phyloP scores from a whole-genome alignment of 495 filamentous ascomycete species.

The Niebla homalea region DNA sequence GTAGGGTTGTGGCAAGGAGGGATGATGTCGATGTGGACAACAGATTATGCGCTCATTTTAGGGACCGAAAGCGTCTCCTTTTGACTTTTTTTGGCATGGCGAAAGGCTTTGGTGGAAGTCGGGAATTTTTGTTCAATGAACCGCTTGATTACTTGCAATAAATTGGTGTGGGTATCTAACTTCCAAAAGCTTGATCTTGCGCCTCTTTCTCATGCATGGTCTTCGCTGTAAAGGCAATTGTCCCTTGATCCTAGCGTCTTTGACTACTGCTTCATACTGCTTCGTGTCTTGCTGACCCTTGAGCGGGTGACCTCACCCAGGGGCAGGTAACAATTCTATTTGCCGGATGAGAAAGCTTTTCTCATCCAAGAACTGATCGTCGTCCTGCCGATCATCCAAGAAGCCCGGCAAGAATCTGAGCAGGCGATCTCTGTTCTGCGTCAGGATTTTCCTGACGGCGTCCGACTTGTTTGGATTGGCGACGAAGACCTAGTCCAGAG shows the following conservation, averaged over 20 bases:
- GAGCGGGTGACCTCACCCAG: not conserved
- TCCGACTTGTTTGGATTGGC: slow-evolving; percentile 93
- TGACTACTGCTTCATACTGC: not conserved
- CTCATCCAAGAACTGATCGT: slow-evolving; percentile 98
- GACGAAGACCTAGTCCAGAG: slow-evolving; percentile 62
- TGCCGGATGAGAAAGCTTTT: slow-evolving; percentile 92
- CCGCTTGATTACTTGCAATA: too few species aligned
- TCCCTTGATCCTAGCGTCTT: not conserved
- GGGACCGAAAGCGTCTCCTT: too few species aligned
- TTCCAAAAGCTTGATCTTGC: not conserved
- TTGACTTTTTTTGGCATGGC: too few species aligned
- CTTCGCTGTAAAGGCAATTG: not conserved
- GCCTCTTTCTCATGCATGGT: not conserved
- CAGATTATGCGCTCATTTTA: too few species aligned
- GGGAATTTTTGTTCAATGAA: too few species aligned
- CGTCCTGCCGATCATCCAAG: slow-evolving; percentile 86
- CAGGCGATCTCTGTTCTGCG: slow-evolving; percentile 88
- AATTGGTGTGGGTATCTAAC: not conserved
- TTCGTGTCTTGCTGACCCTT: not conserved
- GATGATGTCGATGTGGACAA: not conserved
- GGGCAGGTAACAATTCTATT: slow-evolving; percentile 39
- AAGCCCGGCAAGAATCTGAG: slow-evolving; percentile 82
- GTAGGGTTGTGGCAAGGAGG: not conserved
- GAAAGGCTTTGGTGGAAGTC: too few species aligned
- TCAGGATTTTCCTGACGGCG: slow-evolving; percentile 83